Base-by-base conservation (phyloP, 345 rosid species). In the Clausena lansium region DNA sequence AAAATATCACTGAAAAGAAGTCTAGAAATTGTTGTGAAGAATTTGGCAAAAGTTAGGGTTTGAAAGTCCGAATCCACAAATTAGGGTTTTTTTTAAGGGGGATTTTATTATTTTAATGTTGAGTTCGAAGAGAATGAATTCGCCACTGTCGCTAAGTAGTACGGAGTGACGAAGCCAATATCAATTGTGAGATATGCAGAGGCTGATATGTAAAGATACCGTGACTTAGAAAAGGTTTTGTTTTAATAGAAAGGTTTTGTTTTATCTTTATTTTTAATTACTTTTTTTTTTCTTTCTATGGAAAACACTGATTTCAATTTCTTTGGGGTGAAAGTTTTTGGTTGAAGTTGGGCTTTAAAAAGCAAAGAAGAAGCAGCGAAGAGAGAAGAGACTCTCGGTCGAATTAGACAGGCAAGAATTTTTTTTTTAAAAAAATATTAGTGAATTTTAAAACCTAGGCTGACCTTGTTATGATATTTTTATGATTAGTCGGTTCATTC, bases 291-390 rank as follows among this genome's bases (percentile, higher is more conserved):
- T 50, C 14, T 50, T n/a, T 57, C 20, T 32, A 27, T 1, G 19
- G 35, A 61, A 14, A 35, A 63, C 10, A 19, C 20, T 57, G 1
- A 63, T 63, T 63, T 30, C 0, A 1, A 13, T 36, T 15, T 54
- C n/a, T 52, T 19, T 28, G 13, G 27, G 57, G 8, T 50, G 33
- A 19, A n/a, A n/a, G n/a, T n/a, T n/a, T n/a, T n/a, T n/a, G n/a
- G n/a, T n/a, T n/a, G n/a, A 86, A 79, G 67, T 85, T 65, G 91
- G 87, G 59, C 84, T 88, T 30, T 89, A 91, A 91, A 91, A 85
- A 86, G 84, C 81, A 69, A 88, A 67, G 93, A 84, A 71, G 93
- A 91, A 81, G 81, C 87, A 27, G 77, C 71, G 7, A 88, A 79
- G 85, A 86, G 93, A 78, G 82, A 84, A 79, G 78, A 71, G 80